A percentile compares a stretch with the other conserved stretches of the same genome.
Conservation (phyloP, 176 grass and related monocot species). For the Oryza nivara region DNA sequence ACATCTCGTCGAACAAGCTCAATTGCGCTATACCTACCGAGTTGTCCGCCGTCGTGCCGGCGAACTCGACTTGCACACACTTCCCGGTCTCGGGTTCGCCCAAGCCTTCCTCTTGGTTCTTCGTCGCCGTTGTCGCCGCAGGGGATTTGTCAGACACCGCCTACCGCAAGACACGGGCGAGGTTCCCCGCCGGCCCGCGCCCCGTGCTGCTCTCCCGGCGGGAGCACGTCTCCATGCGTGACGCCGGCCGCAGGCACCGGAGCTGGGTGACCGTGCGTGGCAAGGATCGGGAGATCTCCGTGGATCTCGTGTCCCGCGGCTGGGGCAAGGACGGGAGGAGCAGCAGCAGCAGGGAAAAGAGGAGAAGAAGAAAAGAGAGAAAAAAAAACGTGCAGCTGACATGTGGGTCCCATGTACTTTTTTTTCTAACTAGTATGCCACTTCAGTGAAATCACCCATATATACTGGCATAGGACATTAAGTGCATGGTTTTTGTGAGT, state of each 20-base stretch:
- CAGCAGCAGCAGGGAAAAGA: conserved; percentile 9
- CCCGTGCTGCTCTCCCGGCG: conserved; percentile 50
- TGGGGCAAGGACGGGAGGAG: background rate
- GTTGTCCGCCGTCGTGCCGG: conserved; percentile 45
- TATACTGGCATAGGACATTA: no score
- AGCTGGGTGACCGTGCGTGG: conserved; percentile 61
- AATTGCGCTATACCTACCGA: conserved; percentile 53
- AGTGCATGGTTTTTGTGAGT: no score
- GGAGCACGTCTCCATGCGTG: conserved; percentile 64
- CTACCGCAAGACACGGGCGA: conserved; percentile 44
- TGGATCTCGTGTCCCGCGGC: conserved; percentile 55
- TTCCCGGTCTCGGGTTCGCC: conserved; percentile 47
- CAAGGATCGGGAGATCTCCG: conserved; percentile 77
- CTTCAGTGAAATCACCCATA: no score
- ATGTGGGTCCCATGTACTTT: no score
- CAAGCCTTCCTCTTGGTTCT: conserved; percentile 68
- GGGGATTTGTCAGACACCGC: conserved; percentile 71
- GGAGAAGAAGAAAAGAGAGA: no score
- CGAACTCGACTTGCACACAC: conserved; percentile 52
- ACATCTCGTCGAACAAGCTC: conserved; percentile 75
- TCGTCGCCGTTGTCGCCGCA: conserved; percentile 59
- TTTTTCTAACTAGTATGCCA: no score
- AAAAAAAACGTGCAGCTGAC: no score
- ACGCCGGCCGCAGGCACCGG: conserved; percentile 35
- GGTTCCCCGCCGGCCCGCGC: background rate